Percentiles rank a stretch among this genome's conserved stretches.
phyloP scores from a whole-genome alignment of 345 rosid genomes.

The Eucalyptus regnans region DNA sequence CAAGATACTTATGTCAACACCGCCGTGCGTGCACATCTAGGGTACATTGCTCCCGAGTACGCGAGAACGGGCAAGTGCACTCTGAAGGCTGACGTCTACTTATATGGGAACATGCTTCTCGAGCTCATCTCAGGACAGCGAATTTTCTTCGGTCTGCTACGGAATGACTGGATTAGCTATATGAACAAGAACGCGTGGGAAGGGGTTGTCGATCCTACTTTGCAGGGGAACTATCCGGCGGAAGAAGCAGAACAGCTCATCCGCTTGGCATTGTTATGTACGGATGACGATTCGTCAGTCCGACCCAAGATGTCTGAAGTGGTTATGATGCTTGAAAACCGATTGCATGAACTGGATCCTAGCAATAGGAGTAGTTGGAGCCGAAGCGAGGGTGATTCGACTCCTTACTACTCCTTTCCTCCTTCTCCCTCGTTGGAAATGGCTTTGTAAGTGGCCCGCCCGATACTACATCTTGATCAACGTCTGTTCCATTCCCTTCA shows the following conservation, averaged over 20 bases:
- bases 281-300: too few relatives aligned
- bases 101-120: not conserved
- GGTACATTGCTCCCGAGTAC: not conserved
- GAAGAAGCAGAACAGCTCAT: too few relatives aligned
- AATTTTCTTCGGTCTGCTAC: accelerated
- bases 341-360: too few relatives aligned
- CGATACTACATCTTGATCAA: not conserved
- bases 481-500: not conserved
- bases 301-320: too few relatives aligned
- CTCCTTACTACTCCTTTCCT: too few relatives aligned
- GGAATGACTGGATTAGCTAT: not conserved
- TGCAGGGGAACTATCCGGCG: too few relatives aligned
- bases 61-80: accelerated
- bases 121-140: not conserved
- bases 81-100: not conserved
- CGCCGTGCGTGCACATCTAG: not conserved
- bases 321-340: too few relatives aligned
- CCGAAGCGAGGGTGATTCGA: too few relatives aligned
- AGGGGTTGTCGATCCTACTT: too few relatives aligned
- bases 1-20: not conserved
- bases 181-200: not conserved
- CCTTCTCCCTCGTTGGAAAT: not conserved
- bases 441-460: not conserved
- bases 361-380: too few relatives aligned
- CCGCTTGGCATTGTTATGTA: too few relatives aligned